phyloP scores from a whole-genome alignment of 1,284 basidiomycete species.

The Peniophora sp. region DNA sequence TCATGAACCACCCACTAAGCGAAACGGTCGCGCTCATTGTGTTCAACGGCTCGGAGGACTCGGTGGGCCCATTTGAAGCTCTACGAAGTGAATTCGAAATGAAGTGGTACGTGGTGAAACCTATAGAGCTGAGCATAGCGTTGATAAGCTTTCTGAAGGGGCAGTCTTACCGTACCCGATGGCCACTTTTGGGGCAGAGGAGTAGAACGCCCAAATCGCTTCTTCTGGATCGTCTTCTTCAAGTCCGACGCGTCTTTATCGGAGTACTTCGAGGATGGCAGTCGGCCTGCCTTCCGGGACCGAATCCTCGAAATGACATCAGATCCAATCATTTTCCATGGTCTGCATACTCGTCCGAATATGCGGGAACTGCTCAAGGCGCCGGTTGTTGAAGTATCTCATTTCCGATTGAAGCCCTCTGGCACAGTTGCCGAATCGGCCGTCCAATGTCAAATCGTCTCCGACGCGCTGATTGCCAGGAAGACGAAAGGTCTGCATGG shows the following conservation, averaged over 20 bases:
- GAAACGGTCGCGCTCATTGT: too few species aligned
- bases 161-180: neutral
- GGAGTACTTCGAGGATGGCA: neutral
- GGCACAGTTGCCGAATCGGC: neutral
- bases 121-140: too few species aligned
- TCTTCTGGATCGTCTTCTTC: neutral
- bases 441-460: neutral
- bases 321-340: neutral
- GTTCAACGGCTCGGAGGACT: too few species aligned
- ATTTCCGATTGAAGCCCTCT: neutral
- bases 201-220: neutral
- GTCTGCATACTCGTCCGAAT: neutral
- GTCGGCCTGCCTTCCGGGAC: neutral
- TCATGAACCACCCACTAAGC: too few species aligned
- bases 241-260: neutral
- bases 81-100: too few species aligned
- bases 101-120: too few species aligned
- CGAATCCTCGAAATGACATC: neutral
- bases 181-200: neutral
- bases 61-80: too few species aligned
- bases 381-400: neutral
- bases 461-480: neutral
- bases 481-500: neutral
- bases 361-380: neutral
- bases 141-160: too few species aligned